Evolutionary conservation across 2,329 filamentous ascomycete genomes (phyloP), one percentile per base, ranked within the genome.

Genomic region (Pezicula carpinea): DNA sequence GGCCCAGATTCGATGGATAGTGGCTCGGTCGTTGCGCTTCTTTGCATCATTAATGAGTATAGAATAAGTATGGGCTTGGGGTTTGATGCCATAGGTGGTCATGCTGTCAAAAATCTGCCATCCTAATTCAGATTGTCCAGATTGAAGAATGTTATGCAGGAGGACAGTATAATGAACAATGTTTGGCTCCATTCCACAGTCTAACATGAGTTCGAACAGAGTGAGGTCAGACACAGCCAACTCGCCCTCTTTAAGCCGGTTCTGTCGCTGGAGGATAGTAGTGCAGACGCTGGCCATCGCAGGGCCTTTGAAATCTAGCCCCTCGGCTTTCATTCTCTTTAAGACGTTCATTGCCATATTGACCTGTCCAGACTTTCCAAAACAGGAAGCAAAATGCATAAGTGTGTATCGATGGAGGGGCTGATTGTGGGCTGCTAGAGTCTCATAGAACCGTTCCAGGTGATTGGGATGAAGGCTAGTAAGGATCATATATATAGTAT

Each of bases 21-120:
- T 73, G 3, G 70, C 64, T 11, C 45, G 4, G 43, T 66, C 59
- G 11, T 47, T 39, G 18, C 57, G 54, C n/a, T 35, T 17, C 42
- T 89, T 88, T 43, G 87, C 85, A 26, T 85, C 84, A 49, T 83
- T 78, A 35, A 95, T 75, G 29, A 96, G 70, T 22, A 82, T 81
- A 1, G 82, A 73, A 61, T 83, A 88, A 0, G 88, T 84, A 53
- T 80, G 76, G 0, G 68, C 67, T 62, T 95, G 82, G 0, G 87
- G 78, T 45, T 76, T 63, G 14, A 87, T 69, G 3, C 77, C 76
- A 53, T 80, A 74, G 13, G 73, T 66, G 43, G 75, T 67, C 62
- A 91, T 77, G 34, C 82, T 73, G 19, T 82, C 72, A 56, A 84
- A 81, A 42, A 92, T 75, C 34, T 78, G 73, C 68, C 81, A 80